Evolutionary conservation across 2,329 filamentous ascomycete species (phyloP).

Genomic region (Purpureocillium takamizusanense): DNA sequence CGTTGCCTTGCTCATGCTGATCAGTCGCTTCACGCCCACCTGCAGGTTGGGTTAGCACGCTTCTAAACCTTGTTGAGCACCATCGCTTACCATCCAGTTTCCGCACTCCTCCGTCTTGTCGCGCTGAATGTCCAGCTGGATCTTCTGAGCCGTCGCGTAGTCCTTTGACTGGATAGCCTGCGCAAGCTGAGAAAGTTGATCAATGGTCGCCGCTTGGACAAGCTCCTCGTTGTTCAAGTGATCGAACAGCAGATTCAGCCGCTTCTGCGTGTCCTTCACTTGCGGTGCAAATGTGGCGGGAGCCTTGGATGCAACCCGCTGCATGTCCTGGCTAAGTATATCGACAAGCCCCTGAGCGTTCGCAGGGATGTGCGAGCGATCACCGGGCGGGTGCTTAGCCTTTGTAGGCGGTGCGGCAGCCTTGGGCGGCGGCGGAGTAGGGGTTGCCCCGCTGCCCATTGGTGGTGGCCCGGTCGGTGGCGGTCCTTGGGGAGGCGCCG

Average conservation of each 20-base stretch:
- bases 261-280: slow-evolving; percentile 89
- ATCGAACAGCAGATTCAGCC: slow-evolving; percentile 88
- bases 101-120: slow-evolving; percentile 74
- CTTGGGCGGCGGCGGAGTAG: slow-evolving; percentile 37
- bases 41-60: slow-evolving; percentile 33
- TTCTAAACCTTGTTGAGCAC: background rate
- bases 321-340: slow-evolving; percentile 74
- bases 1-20: slow-evolving; percentile 72
- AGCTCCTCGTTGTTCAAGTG: slow-evolving; percentile 94
- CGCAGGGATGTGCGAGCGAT: slow-evolving; percentile 79
- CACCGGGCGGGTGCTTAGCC: slow-evolving; percentile 68
- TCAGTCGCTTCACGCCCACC: slow-evolving; percentile 68
- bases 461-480: slow-evolving; percentile 26
- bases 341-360: slow-evolving; percentile 72
- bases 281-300: slow-evolving; percentile 80
- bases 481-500: slow-evolving; percentile 26
- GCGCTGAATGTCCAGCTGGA: slow-evolving; percentile 68
- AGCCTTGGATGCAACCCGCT: slow-evolving; percentile 76
- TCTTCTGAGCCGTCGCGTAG: slow-evolving; percentile 55
- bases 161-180: slow-evolving; percentile 59
- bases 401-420: slow-evolving; percentile 42
- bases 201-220: slow-evolving; percentile 69
- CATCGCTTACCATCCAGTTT: slow-evolving; percentile 71
- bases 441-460: slow-evolving; percentile 16
- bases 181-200: slow-evolving; percentile 55